Evolutionary conservation across 352 stramenopile genomes (phyloP).

Genomic region (Phytopythium kandeliae): DNA sequence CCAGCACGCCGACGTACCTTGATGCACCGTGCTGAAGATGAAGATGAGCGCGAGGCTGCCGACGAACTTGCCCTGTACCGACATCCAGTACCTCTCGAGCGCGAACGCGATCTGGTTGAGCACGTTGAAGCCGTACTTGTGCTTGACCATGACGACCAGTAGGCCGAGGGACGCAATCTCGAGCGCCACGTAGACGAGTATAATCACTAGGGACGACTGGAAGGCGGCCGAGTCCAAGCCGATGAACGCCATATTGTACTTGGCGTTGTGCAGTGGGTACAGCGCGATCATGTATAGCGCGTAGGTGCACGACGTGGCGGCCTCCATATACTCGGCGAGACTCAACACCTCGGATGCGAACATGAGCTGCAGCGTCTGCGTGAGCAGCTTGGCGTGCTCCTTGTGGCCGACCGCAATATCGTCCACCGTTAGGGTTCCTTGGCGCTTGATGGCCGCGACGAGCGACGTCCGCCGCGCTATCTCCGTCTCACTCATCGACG

Average conservation of each 20-base stretch:
- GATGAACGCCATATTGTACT: constrained; percentile 17
- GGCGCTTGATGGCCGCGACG: neutral
- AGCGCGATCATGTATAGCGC: constrained; percentile 16
- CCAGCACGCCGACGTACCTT: neutral
- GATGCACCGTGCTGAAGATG: constrained; percentile 14
- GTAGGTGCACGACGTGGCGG: constrained; percentile 17
- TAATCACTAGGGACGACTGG: constrained; percentile 4
- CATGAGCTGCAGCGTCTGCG: constrained; percentile 17
- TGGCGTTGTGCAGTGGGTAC: constrained; percentile 13
- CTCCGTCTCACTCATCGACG: neutral
- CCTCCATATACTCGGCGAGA: constrained; percentile 27
- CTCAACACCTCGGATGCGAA: constrained; percentile 20
- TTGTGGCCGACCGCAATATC: constrained; percentile 13
- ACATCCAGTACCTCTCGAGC: constrained; percentile 26
- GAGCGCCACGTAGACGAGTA: constrained; percentile 8
- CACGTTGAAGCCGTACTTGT: constrained; percentile 20
- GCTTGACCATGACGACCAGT: constrained; percentile 12
- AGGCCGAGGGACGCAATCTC: constrained; percentile 13
- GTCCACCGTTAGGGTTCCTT: constrained; percentile 7
- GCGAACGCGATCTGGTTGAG: constrained; percentile 25
- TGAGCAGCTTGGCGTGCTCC: constrained; percentile 14
- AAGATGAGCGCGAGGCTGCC: constrained; percentile 22
- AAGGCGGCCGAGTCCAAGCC: constrained; percentile 5
- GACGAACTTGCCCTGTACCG: constrained; percentile 17
- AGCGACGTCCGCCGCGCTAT: neutral